These are phyloP conservation scores for Zoysia matrella DNA, from an alignment of 202 grass and related monocot species.

Conservation along the genomic window DNA sequence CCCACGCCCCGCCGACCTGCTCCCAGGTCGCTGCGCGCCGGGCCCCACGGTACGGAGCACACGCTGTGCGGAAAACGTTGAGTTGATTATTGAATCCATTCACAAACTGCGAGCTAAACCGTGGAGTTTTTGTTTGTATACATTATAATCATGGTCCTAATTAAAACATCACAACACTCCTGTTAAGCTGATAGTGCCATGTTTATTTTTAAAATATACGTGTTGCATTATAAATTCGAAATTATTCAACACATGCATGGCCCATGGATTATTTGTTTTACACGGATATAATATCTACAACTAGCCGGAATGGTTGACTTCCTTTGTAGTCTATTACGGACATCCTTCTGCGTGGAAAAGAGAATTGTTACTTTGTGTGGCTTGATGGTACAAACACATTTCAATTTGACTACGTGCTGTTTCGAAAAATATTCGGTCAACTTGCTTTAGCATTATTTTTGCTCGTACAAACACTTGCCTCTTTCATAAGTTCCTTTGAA, in stretches of 20 bases:
- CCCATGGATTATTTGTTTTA: background rate
- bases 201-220: background rate
- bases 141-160: background rate
- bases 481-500: background rate
- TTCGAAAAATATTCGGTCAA: background rate
- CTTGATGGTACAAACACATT: background rate
- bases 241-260: constrained; percentile 8
- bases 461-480: background rate
- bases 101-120: background rate
- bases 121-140: background rate
- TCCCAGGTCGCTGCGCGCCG: background rate
- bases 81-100: background rate
- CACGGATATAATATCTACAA: background rate
- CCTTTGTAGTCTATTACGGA: background rate
- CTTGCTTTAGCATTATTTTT: background rate
- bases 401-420: too few species aligned
- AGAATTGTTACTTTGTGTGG: background rate
- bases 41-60: constrained; percentile 22
- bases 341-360: background rate
- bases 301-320: background rate
- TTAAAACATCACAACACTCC: background rate
- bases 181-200: background rate
- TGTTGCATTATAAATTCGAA: background rate
- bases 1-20: background rate
- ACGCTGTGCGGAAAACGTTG: rapidly evolving